Conservation (phyloP, 176 grass and related monocot genomes). For the Panicum miliaceum region DNA sequence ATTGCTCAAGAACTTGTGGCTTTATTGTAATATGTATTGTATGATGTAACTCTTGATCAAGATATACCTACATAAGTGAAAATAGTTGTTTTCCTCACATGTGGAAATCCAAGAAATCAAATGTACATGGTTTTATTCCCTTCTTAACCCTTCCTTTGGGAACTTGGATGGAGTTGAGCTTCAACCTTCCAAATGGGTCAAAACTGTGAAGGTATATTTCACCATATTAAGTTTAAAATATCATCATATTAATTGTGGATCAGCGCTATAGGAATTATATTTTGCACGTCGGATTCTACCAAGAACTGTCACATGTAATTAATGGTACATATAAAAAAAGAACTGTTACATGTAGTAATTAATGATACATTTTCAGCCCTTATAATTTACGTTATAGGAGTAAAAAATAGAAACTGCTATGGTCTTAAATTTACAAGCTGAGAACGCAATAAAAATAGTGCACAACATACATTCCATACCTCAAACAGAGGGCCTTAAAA, state of each 20-base stretch:
- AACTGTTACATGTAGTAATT: neutral
- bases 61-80: neutral
- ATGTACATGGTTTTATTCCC: neutral
- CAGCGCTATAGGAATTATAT: neutral
- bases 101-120: neutral
- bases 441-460: neutral
- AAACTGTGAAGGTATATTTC: neutral
- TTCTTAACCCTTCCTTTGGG: neutral
- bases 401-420: neutral
- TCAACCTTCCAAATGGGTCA: neutral
- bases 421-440: neutral
- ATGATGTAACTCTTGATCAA: constrained; percentile 29
- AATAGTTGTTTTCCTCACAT: neutral
- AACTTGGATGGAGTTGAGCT: neutral
- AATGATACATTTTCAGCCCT: neutral
- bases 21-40: neutral
- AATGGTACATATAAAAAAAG: neutral
- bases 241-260: neutral
- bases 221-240: constrained; percentile 10
- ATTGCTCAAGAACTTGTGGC: neutral
- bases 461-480: constrained; percentile 3
- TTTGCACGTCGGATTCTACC: neutral
- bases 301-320: neutral
- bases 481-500: neutral
- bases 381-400: constrained; percentile 7